Evolutionary conservation across 352 stramenopile genomes (phyloP).

Genomic region (Phytophthora cactorum): DNA sequence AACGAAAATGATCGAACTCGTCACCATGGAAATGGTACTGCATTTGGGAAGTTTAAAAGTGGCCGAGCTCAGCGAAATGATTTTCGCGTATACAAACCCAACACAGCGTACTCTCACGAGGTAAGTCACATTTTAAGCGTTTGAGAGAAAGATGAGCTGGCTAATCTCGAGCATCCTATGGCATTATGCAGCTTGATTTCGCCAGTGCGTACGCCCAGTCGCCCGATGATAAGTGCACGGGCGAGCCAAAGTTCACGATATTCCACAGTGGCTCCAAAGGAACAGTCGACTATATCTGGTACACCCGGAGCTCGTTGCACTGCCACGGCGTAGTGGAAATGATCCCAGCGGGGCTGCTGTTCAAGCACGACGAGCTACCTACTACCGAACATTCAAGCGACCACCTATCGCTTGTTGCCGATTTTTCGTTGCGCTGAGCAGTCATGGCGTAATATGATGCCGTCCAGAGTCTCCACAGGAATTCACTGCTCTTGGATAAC

Average conservation of each 20-base stretch:
- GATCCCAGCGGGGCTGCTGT: constrained; percentile 55
- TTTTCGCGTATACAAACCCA: constrained; percentile 26
- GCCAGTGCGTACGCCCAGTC: constrained; percentile 68
- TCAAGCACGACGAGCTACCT: constrained; percentile 53
- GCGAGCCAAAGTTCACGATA: constrained; percentile 77
- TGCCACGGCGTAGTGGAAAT: constrained; percentile 77
- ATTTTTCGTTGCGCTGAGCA: constrained; percentile 51
- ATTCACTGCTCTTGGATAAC: not conserved
- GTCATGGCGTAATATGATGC: not conserved
- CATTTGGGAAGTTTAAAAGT: constrained; percentile 44
- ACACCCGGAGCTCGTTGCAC: constrained; percentile 47
- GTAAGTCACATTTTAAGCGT: constrained; percentile 19
- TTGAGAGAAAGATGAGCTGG: not conserved
- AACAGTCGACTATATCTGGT: constrained; percentile 82
- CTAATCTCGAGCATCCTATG: constrained; percentile 9
- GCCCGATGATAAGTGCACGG: constrained; percentile 51
- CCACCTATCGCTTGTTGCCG: constrained; percentile 70
- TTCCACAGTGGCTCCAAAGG: constrained; percentile 66
- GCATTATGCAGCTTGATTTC: constrained; percentile 48
- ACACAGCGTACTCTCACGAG: constrained; percentile 32
- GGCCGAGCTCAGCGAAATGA: constrained; percentile 21
- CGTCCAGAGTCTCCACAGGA: not conserved
- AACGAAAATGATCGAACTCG: constrained; percentile 47
- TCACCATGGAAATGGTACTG: constrained; percentile 48
- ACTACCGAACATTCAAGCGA: constrained; percentile 67